Evolutionary conservation across 1,139 yeast species (phyloP), one percentile per base, ranked within the genome.

Genomic region (Suhomyces taliae): DNA sequence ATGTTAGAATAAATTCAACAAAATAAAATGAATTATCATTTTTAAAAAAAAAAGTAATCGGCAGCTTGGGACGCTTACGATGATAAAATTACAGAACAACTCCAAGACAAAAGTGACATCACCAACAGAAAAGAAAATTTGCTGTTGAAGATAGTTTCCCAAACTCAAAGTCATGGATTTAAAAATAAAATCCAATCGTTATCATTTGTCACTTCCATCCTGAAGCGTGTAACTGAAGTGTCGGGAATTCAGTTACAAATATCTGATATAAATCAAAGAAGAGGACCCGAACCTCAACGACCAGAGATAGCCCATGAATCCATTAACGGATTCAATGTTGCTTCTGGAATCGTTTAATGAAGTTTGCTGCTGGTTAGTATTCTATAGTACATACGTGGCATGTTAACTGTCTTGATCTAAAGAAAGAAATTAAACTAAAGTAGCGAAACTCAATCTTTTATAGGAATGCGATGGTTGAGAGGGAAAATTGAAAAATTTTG

Each of bases 201-300:
- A 4, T 19, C 3, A 7, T 19, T n/a, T 19, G 34, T 37, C 37
- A 27, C 47, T 34, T n/a, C n/a, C 7, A 36, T 38, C 29, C 42
- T 24, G 37, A 47, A 49, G 53, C 56, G 61, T 71, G 80, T 72
- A 74, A 72, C 86, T 83, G 86, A 85, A 86, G 93, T 85, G 93
- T 86, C 93, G 90, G 91, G 91, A 72, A 61, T 85, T 83, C 86
- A 84, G 85, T 70, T 70, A 77, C 83, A 72, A 70, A 62, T 57
- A 62, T 64, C 63, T 61, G 65, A 56, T 37, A 53, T 53, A 49
- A 47, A 52, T 29, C 53, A 57, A 58, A 57, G 59, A 66, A 66
- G 87, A 83, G 89, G 88, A 77, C 88, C 88, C 88, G 89, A 83
- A 79, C 85, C 86, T 78, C 84, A 63, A 48, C 48, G 43, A 38